Percentiles rank a stretch among this genome's conserved stretches.
Evolutionary conservation across 2,329 filamentous ascomycete species (phyloP).

Genomic region (Talaromyces amestolkiae): DNA sequence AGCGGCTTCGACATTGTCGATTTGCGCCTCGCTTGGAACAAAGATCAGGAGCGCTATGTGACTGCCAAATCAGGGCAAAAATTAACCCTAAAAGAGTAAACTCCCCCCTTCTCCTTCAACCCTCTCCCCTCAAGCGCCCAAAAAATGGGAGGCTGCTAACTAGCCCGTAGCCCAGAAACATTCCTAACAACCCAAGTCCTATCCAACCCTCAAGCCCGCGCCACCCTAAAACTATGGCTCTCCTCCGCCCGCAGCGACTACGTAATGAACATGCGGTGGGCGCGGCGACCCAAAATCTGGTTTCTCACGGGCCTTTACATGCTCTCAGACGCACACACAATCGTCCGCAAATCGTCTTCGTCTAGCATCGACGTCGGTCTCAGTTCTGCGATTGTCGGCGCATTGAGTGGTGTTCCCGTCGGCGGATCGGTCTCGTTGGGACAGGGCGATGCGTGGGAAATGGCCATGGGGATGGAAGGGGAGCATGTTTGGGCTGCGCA

Average conservation of each 20-base stretch:
- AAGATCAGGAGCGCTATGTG: conserved; percentile 25
- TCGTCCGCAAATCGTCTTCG: conserved; percentile 22
- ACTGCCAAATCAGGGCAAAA: conserved; percentile 24
- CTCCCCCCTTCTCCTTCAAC: background rate
- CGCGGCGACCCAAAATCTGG: conserved; percentile 29
- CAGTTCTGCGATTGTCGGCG: conserved; percentile 24
- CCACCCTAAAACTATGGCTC: conserved; percentile 27
- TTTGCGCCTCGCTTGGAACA: conserved; percentile 25
- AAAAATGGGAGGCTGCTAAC: background rate
- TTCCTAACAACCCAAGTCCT: conserved; percentile 25
- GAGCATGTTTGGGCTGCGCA: conserved; percentile 31
- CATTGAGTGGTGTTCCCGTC: conserved; percentile 26
- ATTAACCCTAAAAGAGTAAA: conserved; percentile 26
- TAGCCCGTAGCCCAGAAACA: conserved; percentile 21
- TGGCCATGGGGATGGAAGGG: conserved; percentile 27
- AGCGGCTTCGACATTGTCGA: conserved; percentile 26
- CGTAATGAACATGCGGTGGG: conserved; percentile 27
- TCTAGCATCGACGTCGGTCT: conserved; percentile 23
- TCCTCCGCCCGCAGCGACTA: conserved; percentile 27
- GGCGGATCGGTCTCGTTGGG: conserved; percentile 27
- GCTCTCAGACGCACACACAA: conserved; percentile 23
- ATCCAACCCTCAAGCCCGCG: conserved; percentile 20
- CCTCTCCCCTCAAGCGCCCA: background rate
- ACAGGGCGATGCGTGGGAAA: conserved; percentile 24
- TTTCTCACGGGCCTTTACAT: conserved; percentile 26